Evolutionary conservation across 305 asterid species (phyloP).

Genomic region (Euphrasia arctica): DNA sequence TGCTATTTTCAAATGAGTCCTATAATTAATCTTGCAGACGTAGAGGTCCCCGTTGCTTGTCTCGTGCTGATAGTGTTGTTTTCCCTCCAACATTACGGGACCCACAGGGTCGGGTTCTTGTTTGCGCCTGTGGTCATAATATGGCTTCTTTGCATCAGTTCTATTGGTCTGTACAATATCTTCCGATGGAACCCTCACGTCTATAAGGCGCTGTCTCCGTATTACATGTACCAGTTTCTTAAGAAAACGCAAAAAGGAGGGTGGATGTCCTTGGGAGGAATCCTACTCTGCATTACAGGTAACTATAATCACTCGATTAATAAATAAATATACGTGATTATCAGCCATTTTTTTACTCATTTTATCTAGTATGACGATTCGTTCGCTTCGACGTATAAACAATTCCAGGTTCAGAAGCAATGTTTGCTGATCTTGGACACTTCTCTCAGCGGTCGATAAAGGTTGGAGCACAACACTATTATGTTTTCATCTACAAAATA

Average conservation of each 20-base stretch:
- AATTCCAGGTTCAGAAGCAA: slow-evolving; percentile 64
- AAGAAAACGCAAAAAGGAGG: slow-evolving; percentile 8
- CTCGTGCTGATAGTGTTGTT: not conserved
- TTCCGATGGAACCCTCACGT: slow-evolving; percentile 14
- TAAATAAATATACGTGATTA: not conserved
- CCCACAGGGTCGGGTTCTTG: slow-evolving; percentile 10
- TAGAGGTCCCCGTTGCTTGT: slow-evolving; percentile 10
- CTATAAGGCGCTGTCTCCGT: slow-evolving; percentile 9
- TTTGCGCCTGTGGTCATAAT: slow-evolving; percentile 4
- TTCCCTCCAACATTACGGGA: slow-evolving; percentile 9
- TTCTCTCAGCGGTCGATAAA: slow-evolving; percentile 57
- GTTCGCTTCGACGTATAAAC: not conserved
- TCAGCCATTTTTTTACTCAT: not conserved
- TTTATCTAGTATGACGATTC: not conserved
- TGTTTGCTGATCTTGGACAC: slow-evolving; percentile 84
- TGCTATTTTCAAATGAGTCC: not conserved
- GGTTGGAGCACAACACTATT: slow-evolving; percentile 31
- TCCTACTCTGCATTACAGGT: slow-evolving; percentile 11
- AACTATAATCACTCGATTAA: not conserved
- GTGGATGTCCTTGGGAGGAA: slow-evolving; percentile 16
- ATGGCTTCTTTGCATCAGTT: slow-evolving; percentile 8
- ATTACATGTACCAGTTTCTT: slow-evolving; percentile 10
- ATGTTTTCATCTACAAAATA: not conserved
- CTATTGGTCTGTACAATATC: slow-evolving; percentile 13
- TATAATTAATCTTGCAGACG: not conserved